A percentile compares a stretch with the other conserved stretches of the same genome.
Conservation (phyloP, 805 yeast genomes). For the Ogataea sp. region DNA sequence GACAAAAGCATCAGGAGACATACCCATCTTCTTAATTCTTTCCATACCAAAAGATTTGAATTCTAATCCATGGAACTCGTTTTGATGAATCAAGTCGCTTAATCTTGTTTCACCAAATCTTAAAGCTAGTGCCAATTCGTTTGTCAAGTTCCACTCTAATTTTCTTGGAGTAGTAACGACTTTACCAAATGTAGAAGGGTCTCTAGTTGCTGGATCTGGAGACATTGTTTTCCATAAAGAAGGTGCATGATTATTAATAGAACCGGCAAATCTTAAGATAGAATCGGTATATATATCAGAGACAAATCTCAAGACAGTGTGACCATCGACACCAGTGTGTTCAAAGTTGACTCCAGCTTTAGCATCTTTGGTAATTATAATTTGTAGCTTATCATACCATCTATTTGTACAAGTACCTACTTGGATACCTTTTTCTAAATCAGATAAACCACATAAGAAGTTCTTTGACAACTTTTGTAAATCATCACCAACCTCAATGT, state of each 20-base stretch:
- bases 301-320: slow-evolving; percentile 81
- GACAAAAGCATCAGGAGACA: slow-evolving; percentile 89
- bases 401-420: slow-evolving; percentile 91
- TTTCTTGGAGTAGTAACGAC: slow-evolving; percentile 72
- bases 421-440: slow-evolving; percentile 77
- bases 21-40: slow-evolving; percentile 73
- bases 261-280: slow-evolving; percentile 75
- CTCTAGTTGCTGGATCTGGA: slow-evolving; percentile 37
- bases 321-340: slow-evolving; percentile 94
- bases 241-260: slow-evolving; percentile 71
- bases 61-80: slow-evolving; percentile 77
- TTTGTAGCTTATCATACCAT: slow-evolving; percentile 90
- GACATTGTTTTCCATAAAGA: slow-evolving; percentile 55
- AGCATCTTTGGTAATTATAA: slow-evolving; percentile 81
- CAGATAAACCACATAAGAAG: slow-evolving; percentile 80
- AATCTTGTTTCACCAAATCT: slow-evolving; percentile 88
- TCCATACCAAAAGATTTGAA: slow-evolving; percentile 68
- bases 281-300: slow-evolving; percentile 90
- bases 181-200: slow-evolving; percentile 33
- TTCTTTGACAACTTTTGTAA: slow-evolving; percentile 66
- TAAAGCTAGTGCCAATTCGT: slow-evolving; percentile 68
- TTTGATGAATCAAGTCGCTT: slow-evolving; percentile 81
- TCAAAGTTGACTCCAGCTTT: slow-evolving; percentile 92
- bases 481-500: slow-evolving; percentile 53
- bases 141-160: slow-evolving; percentile 79